phyloP scores from a whole-genome alignment of 257 asterid genomes.

The Solanum pennellii region DNA sequence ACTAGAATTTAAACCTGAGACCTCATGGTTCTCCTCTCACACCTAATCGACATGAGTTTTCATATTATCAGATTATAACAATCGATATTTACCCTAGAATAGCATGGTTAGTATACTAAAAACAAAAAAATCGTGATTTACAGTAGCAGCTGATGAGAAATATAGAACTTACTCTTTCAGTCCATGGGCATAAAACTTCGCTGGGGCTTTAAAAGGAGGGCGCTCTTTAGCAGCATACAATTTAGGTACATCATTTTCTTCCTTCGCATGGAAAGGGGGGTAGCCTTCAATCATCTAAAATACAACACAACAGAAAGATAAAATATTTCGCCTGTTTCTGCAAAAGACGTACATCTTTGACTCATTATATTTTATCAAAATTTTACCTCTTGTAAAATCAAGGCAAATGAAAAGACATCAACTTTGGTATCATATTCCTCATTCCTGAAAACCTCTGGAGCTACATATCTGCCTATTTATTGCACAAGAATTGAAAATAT shows the following conservation, averaged over 20 bases:
- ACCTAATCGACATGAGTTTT: background rate
- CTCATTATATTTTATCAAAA: background rate
- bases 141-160: background rate
- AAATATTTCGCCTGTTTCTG: background rate
- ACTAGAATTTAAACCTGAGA: background rate
- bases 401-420: constrained; percentile 90
- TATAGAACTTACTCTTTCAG: constrained; percentile 51
- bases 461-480: constrained; percentile 72
- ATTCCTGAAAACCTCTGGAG: constrained; percentile 80
- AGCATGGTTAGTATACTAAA: background rate
- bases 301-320: constrained; percentile 14
- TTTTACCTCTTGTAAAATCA: constrained; percentile 83
- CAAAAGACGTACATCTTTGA: background rate
- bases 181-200: constrained; percentile 69
- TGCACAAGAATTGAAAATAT: background rate
- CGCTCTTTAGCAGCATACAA: constrained; percentile 52
- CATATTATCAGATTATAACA: background rate
- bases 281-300: constrained; percentile 86
- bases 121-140: background rate
- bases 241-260: constrained; percentile 56
- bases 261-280: constrained; percentile 48
- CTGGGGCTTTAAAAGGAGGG: constrained; percentile 69
- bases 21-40: background rate
- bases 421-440: constrained; percentile 93
- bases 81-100: background rate